Evolutionary conservation across 345 rosid species (phyloP).

Genomic region (Hirschfeldia incana): DNA sequence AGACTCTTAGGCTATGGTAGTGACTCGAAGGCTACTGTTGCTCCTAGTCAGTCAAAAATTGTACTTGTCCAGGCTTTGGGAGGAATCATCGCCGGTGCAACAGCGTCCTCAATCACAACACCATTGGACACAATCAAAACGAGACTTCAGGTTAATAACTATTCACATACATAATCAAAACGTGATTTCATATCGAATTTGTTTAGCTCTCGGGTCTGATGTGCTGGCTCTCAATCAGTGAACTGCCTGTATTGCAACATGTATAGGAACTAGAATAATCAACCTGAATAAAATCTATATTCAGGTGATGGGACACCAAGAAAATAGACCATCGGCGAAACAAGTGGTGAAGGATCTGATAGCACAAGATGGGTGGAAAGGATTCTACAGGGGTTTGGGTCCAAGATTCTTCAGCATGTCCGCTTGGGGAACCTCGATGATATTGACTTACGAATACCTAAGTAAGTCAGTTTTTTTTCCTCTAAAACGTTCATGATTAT

Average conservation of each 20-base stretch:
- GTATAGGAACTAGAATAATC: background rate
- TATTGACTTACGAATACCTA: conserved; percentile 88
- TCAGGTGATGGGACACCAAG: conserved; percentile 82
- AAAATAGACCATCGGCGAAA: conserved; percentile 67
- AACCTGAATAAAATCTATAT: background rate
- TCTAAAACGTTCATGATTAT: background rate
- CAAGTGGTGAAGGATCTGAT: conserved; percentile 70
- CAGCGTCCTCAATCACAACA: conserved; percentile 90
- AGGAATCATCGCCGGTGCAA: conserved; percentile 93
- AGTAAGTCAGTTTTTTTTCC: conserved; percentile 60
- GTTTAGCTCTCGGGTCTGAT: background rate
- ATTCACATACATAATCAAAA: background rate
- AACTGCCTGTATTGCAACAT: background rate
- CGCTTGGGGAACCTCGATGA: conserved; percentile 99
- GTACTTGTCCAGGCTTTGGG: conserved; percentile 84
- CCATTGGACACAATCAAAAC: conserved; percentile 97
- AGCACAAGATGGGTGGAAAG: conserved; percentile 89
- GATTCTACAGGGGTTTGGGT: conserved; percentile 86
- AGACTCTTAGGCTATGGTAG: conserved; percentile 68
- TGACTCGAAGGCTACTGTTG: conserved; percentile 48
- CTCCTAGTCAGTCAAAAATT: conserved; percentile 55
- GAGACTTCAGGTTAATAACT: conserved; percentile 69
- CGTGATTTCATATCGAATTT: background rate
- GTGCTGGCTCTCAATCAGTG: background rate
- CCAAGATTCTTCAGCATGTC: conserved; percentile 98